phyloP scores from a whole-genome alignment of 2,329 filamentous ascomycete genomes.

The Colletotrichum plurivorum region DNA sequence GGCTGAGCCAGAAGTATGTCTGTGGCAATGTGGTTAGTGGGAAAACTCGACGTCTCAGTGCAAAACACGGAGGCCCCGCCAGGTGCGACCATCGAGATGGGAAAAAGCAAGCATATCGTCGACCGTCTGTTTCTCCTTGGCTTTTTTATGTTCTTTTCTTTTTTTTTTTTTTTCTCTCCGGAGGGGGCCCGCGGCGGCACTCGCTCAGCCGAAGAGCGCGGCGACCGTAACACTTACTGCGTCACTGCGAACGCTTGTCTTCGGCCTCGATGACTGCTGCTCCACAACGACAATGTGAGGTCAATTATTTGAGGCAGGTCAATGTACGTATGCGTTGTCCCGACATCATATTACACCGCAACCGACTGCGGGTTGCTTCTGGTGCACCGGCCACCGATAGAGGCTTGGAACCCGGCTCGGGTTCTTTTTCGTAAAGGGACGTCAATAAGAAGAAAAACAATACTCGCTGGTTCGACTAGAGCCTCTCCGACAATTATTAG shows the following conservation, averaged over 20 bases:
- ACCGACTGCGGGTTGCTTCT: not conserved
- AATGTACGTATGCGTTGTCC: conserved; percentile 3
- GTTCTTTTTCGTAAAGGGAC: not conserved
- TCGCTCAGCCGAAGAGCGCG: conserved; percentile 21
- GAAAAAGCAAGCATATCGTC: conserved; percentile 25
- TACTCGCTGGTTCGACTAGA: not conserved
- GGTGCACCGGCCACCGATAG: conserved; percentile 2
- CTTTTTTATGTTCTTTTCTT: conserved; percentile 1
- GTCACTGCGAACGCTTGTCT: not conserved
- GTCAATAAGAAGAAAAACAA: not conserved
- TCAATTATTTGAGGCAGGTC: not conserved
- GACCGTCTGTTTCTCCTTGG: conserved; percentile 17
- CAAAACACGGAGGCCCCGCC: conserved; percentile 26
- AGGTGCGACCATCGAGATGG: conserved; percentile 2
- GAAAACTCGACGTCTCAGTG: conserved; percentile 37
- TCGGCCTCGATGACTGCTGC: conserved; percentile 1
- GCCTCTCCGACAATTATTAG: not conserved
- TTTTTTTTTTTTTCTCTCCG: no score
- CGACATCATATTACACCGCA: conserved; percentile 5
- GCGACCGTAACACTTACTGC: not conserved
- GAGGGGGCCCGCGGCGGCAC: not conserved
- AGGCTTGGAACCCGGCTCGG: not conserved
- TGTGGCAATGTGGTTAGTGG: conserved; percentile 37
- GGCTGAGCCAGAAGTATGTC: conserved; percentile 21
- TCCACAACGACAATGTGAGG: no score